Conservation (phyloP, 2,329 filamentous ascomycete species). For the Fusarium neocosmosporiellum region DNA sequence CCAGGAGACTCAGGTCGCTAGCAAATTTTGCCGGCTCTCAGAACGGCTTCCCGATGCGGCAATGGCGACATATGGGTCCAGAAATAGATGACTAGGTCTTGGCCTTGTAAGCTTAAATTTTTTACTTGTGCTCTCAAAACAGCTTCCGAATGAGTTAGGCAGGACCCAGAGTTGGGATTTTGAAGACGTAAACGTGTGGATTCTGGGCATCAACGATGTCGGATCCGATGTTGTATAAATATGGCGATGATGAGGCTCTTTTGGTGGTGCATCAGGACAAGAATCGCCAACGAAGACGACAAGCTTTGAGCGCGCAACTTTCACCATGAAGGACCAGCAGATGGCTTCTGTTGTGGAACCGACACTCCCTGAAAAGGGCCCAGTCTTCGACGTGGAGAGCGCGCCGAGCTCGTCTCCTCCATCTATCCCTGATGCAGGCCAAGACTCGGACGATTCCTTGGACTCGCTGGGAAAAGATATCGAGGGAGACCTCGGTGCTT, state of each 20-base stretch:
- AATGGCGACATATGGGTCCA: constrained; percentile 8
- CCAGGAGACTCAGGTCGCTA: not conserved
- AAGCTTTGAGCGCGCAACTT: not conserved
- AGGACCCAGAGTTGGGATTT: not conserved
- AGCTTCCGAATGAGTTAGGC: constrained; percentile 1
- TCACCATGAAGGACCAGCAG: not conserved
- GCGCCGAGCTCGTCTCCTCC: not conserved
- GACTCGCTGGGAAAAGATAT: not conserved
- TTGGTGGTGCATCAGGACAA: not conserved
- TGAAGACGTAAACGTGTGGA: constrained; percentile 2
- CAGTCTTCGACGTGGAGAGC: not conserved
- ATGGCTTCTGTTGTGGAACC: not conserved
- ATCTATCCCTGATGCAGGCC: not conserved
- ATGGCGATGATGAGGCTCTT: not conserved
- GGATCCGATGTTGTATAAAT: not conserved
- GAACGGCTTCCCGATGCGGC: constrained; percentile 11
- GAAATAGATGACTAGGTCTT: not conserved
- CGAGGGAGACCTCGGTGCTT: constrained; percentile 18
- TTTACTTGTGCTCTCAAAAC: not conserved
- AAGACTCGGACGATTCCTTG: constrained; percentile 2
- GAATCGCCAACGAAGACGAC: not conserved
- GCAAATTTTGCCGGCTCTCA: constrained; percentile 2
- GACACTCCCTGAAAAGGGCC: not conserved
- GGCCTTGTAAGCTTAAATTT: not conserved
- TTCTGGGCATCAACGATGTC: not conserved